Conservation (phyloP, 345 rosid species). For the Litchi chinensis region DNA sequence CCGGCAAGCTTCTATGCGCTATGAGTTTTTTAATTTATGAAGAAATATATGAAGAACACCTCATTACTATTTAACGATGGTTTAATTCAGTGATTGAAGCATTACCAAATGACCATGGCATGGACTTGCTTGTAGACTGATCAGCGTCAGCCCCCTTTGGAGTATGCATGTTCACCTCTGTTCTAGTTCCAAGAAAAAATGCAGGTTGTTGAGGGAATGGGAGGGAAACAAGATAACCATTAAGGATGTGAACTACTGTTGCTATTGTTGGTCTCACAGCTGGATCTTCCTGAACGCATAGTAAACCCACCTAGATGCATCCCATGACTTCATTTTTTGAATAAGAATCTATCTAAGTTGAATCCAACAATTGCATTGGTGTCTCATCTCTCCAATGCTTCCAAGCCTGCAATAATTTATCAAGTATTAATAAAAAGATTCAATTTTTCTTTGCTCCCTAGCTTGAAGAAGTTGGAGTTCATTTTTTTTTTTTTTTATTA, state of each 20-base stretch:
- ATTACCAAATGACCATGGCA: conserved; percentile 33
- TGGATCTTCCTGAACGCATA: conserved; percentile 66
- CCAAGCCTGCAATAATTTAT: conserved; percentile 38
- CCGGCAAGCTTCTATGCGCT: background rate
- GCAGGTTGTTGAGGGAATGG: conserved; percentile 12
- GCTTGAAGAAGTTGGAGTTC: too few species aligned
- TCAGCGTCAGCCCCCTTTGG: background rate
- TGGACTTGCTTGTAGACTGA: conserved; percentile 25
- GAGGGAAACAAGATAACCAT: conserved; percentile 21
- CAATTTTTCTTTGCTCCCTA: too few species aligned
- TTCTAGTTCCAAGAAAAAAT: conserved; percentile 9
- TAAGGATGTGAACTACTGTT: conserved; percentile 29
- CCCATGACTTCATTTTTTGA: conserved; percentile 32
- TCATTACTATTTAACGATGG: conserved; percentile 32
- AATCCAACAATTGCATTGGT: conserved; percentile 46
- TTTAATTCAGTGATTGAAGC: conserved; percentile 37
- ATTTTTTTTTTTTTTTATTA: too few species aligned
- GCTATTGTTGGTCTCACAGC: conserved; percentile 50
- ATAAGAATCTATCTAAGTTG: conserved; percentile 25
- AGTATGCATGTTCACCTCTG: background rate
- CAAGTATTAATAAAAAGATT: too few species aligned
- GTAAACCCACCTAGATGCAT: too few species aligned
- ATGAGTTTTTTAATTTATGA: background rate
- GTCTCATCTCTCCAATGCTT: conserved; percentile 46
- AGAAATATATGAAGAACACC: too few species aligned